These are phyloP conservation scores for Cyclotella atomus DNA, from an alignment of 108 stramenopile genomes.

Conservation along the genomic window DNA sequence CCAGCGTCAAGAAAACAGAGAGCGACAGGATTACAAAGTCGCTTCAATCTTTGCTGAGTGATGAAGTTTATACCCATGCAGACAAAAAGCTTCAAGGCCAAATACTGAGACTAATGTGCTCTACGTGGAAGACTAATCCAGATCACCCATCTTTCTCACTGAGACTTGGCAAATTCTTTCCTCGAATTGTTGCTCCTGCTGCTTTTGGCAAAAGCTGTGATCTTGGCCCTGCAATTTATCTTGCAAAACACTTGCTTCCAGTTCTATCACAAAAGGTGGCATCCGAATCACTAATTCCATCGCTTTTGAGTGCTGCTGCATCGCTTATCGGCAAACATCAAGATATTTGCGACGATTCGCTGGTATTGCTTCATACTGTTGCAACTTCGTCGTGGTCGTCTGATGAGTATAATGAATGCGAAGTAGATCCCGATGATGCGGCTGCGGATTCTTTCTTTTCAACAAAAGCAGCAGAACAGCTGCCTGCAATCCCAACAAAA, in stretches of 20 bases:
- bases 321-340: constrained; percentile 15
- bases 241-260: constrained; percentile 62
- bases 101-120: constrained; percentile 43
- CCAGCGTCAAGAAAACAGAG: constrained; percentile 1
- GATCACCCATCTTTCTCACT: constrained; percentile 44
- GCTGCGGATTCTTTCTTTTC: constrained; percentile 30
- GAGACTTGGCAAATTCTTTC: constrained; percentile 42
- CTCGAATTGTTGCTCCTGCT: constrained; percentile 33
- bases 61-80: constrained; percentile 28
- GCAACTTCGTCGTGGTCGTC: constrained; percentile 24
- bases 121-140: constrained; percentile 51
- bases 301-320: constrained; percentile 54
- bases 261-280: constrained; percentile 38
- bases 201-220: constrained; percentile 7
- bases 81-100: constrained; percentile 33
- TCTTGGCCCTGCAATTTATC: constrained; percentile 50
- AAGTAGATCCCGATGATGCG: constrained; percentile 30
- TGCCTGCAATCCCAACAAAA: constrained; percentile 25
- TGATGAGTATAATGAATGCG: constrained; percentile 12
- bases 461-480: constrained; percentile 23
- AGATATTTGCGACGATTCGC: constrained; percentile 20
- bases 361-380: constrained; percentile 47
- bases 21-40: constrained; percentile 35
- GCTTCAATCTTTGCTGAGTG: constrained; percentile 34
- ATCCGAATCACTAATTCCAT: constrained; percentile 41